phyloP scores from a whole-genome alignment of 2,329 filamentous ascomycete species.

The Ophiostoma sp. region DNA sequence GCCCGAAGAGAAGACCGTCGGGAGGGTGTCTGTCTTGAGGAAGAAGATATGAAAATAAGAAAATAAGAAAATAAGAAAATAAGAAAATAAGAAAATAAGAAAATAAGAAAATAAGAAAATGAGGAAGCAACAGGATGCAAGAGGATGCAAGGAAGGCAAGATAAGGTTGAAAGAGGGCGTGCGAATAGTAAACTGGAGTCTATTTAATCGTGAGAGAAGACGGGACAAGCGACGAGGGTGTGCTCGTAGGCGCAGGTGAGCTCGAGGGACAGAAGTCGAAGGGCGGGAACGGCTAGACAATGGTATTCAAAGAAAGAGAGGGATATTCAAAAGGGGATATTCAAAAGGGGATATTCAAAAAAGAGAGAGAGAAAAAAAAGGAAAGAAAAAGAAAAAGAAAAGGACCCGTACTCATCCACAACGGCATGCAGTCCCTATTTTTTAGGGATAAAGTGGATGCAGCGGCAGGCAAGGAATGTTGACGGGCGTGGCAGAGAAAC shows the following conservation, averaged over 20 bases:
- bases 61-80: neutral
- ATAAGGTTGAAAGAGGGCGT: constrained; percentile 17
- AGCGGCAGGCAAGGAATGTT: neutral
- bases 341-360: neutral
- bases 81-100: neutral
- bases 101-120: neutral
- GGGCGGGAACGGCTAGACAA: neutral
- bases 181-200: neutral
- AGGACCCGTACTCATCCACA: neutral
- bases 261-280: neutral
- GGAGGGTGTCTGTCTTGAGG: too few relatives aligned
- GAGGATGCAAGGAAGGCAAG: constrained; percentile 5
- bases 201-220: too few relatives aligned
- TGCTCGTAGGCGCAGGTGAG: neutral
- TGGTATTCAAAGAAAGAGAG: neutral
- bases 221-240: neutral
- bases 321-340: neutral
- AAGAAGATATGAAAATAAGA: neutral
- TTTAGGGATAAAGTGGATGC: constrained; percentile 7
- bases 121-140: too few relatives aligned
- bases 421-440: neutral
- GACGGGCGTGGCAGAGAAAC: constrained; percentile 8
- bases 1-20: too few relatives aligned
- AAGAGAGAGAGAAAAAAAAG: neutral
- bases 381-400: neutral